Evolutionary conservation across 2,329 filamentous ascomycete genomes (phyloP), one percentile per base, ranked within the genome.

Genomic region (Ascocoryne sarcoides): DNA sequence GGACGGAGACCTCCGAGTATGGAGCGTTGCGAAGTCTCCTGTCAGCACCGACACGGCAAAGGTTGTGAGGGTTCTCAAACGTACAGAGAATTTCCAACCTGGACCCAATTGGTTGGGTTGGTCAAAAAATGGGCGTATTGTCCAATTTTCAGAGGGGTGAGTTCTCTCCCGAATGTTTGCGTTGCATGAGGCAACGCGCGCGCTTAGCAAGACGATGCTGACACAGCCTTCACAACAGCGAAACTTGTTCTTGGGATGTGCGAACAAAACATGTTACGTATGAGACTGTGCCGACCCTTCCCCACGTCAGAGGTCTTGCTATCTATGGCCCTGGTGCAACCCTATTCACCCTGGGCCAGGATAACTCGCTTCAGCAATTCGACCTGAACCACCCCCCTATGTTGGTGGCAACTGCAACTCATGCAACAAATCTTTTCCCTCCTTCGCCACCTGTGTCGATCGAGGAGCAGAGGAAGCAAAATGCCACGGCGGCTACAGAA

Each of bases 81-180:
- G 84, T 53, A 79, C 79, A 5, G 88, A 95, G 46, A 79, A 79
- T 49, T 79, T 75, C 50, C 67, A 77, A 23, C 66, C 77, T 2
- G 87, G 87, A 1, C 82, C 85, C 28, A 95, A 94, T 60, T 98
- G 92, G 92, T 89, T 95, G 70, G 84, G 80, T 15, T 98, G 92
- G 92, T 96, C 92, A 0, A 96, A 95, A 65, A 96, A 95, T 66
- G 92, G 92, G 29, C 83, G 89, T 51, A 88, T 98, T 50, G 79
- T 98, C 48, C 92, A 98, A 63, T 89, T 80, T 62, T 84, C 85
- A 4, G 87, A 95, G 63, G 79, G 82, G 89, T 95, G 70, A 67
- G 85, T 76, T 28, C 26, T 30, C 23, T 32, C 10, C 39, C 40
- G 26, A 37, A 30, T 21, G 41, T 38, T 26, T 45, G 46, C 39